Base-by-base conservation (phyloP, 2,329 filamentous ascomycete species). In the Talaromyces sp. region DNA sequence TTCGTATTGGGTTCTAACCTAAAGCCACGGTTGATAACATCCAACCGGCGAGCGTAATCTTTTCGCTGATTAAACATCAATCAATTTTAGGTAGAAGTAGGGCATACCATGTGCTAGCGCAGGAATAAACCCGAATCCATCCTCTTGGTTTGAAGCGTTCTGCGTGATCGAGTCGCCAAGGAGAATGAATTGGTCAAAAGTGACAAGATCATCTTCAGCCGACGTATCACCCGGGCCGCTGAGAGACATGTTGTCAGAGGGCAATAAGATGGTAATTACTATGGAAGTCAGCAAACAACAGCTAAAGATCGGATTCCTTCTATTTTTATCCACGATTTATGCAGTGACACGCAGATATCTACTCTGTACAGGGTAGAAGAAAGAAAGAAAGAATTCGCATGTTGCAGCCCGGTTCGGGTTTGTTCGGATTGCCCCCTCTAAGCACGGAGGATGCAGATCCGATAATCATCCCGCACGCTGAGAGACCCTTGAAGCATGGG, bases 131-230 rank as follows among this genome's bases (percentile, higher is more conserved):
- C 84, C 90, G 74, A 92, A 93, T n/a, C 89, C 90, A 59, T 84
- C 77, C 14, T 83, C 75, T 55, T 86, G 79, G 32, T 82, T 79
- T 64, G 83, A 84, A 1, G 86, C 83, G 50, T 82, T 80, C 70
- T 97, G 87, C 54, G 93, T 87, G 63, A 97, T 88, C 35, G 91
- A 96, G 77, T 98, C 93, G 59, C 93, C 93, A 64, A 98, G 89
- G 24, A 97, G 85, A 64, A 98, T 81, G 67, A 92, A 81, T 70
- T 93, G 90, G 54, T 88, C 86, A 69, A 89, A 89, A 1, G 84
- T 29, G 49, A 52, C 24, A 1, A 52, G 27, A 52, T 52, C 49
- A 52, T 52, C 49, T 52, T n/a, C 49, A 13, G 49, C 24, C 24
- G 13, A 29, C 13, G 49, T n/a, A 29, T 52, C 49, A 3, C 19